phyloP scores from a whole-genome alignment of 2,329 filamentous ascomycete genomes.

The Colletotrichum musicola region DNA sequence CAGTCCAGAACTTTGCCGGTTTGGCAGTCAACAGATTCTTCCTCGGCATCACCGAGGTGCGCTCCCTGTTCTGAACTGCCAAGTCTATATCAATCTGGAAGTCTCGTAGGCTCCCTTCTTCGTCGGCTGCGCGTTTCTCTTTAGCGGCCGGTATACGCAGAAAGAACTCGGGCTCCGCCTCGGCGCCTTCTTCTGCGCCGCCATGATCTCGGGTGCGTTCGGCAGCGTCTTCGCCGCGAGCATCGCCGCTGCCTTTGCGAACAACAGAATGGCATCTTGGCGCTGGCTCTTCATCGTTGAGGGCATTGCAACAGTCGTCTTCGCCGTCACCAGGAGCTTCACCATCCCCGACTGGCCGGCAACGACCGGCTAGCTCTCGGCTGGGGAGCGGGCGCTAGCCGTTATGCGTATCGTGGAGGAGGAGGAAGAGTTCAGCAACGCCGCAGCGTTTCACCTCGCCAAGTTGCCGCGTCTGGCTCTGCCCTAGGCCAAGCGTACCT shows the following conservation, averaged over 20 bases:
- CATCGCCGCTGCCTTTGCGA: constrained; percentile 36
- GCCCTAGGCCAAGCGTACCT: too few species aligned
- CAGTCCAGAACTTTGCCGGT: constrained; percentile 39
- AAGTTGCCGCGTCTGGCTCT: too few species aligned
- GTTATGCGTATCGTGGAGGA: too few species aligned
- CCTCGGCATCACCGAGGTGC: constrained; percentile 41
- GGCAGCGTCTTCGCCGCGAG: constrained; percentile 47
- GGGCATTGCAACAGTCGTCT: constrained; percentile 51
- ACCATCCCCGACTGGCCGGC: too few species aligned
- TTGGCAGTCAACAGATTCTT: constrained; percentile 42
- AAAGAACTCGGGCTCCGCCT: constrained; percentile 37
- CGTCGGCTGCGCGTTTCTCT: constrained; percentile 40
- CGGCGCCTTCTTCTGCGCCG: constrained; percentile 46
- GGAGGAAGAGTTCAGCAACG: too few species aligned
- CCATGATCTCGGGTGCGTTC: constrained; percentile 48
- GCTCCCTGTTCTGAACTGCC: too few species aligned
- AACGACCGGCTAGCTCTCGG: too few species aligned
- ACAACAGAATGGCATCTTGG: constrained; percentile 59
- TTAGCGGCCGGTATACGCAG: constrained; percentile 40
- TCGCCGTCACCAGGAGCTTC: too few species aligned
- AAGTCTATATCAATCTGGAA: too few species aligned
- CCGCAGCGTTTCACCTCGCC: too few species aligned
- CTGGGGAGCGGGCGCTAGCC: too few species aligned
- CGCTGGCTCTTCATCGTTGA: constrained; percentile 64
- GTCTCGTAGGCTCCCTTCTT: constrained; percentile 35